These are phyloP conservation scores for Candida vartiovaarae DNA, from an alignment of 805 yeast species.

Conservation along the genomic window DNA sequence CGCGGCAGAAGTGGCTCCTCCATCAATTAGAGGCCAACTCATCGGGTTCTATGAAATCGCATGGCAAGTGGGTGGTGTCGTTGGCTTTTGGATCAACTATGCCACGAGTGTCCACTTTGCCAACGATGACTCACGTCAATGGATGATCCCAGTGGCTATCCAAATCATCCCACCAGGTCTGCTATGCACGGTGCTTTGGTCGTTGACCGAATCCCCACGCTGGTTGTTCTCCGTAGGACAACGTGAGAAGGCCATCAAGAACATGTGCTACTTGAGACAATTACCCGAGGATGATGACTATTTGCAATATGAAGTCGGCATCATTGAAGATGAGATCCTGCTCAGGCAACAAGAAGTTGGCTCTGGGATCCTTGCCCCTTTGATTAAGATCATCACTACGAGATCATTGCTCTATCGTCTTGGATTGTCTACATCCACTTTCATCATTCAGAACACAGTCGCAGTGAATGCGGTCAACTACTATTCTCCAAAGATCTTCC, in stretches of 20 bases:
- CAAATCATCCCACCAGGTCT: conserved; percentile 40
- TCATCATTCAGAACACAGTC: conserved; percentile 38
- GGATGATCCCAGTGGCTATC: conserved; percentile 43
- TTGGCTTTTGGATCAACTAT: conserved; percentile 18
- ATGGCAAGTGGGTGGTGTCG: conserved; percentile 29
- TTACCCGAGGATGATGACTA: conserved; percentile 33
- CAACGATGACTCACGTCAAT: conserved; percentile 30
- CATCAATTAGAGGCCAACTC: conserved; percentile 38
- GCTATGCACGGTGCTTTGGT: conserved; percentile 31
- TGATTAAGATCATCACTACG: conserved; percentile 27
- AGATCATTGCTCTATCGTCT: conserved; percentile 29
- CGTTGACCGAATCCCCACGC: conserved; percentile 40
- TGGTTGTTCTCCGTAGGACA: conserved; percentile 32
- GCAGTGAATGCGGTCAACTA: conserved; percentile 47
- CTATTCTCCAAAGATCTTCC: conserved; percentile 46
- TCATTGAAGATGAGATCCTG: conserved; percentile 23
- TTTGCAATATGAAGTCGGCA: conserved; percentile 32
- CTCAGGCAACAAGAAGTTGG: conserved; percentile 24
- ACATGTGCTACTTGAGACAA: conserved; percentile 32
- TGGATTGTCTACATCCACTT: conserved; percentile 31
- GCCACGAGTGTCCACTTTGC: conserved; percentile 14
- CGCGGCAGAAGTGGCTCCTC: conserved; percentile 40
- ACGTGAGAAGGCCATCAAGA: conserved; percentile 27
- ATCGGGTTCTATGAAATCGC: conserved; percentile 42
- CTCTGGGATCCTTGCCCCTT: conserved; percentile 34